These are phyloP conservation scores for Flaveria trinervia DNA, from an alignment of 129 eudicot species.

Conservation along the genomic window DNA sequence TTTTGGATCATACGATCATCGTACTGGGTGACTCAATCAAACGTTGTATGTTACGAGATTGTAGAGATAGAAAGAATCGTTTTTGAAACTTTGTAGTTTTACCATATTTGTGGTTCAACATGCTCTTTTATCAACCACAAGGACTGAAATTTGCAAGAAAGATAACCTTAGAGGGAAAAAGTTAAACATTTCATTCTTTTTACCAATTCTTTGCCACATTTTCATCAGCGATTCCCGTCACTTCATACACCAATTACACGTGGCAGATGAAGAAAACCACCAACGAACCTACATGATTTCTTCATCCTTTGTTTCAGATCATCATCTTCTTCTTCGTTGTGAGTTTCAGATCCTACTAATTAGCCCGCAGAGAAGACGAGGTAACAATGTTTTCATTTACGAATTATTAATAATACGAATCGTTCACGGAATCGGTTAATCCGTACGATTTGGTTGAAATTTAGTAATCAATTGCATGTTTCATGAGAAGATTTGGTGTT, in stretches of 20 bases:
- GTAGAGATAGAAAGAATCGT: background rate
- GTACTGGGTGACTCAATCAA: conserved; percentile 17
- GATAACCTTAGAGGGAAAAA: background rate
- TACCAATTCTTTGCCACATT: conserved; percentile 37
- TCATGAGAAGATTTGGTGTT: conserved; percentile 5
- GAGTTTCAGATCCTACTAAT: conserved; percentile 28
- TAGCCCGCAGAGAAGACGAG: conserved; percentile 17
- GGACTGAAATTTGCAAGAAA: background rate
- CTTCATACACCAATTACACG: conserved; percentile 38
- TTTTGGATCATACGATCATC: conserved; percentile 29
- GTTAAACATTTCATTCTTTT: background rate
- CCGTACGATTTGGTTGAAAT: conserved; percentile 9
- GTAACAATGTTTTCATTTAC: conserved; percentile 16
- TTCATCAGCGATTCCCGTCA: conserved; percentile 36
- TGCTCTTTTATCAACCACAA: background rate
- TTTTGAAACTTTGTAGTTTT: too few species aligned
- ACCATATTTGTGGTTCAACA: too few species aligned
- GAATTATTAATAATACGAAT: background rate
- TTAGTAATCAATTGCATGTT: background rate
- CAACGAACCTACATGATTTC: conserved; percentile 22
- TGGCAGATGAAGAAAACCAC: conserved; percentile 34
- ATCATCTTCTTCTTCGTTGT: conserved; percentile 2
- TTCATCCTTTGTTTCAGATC: conserved; percentile 30
- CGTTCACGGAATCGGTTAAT: conserved; percentile 12
- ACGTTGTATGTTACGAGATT: conserved; percentile 11